Evolutionary conservation across 108 stramenopile genomes (phyloP).

Genomic region (Fistulifera solaris): DNA sequence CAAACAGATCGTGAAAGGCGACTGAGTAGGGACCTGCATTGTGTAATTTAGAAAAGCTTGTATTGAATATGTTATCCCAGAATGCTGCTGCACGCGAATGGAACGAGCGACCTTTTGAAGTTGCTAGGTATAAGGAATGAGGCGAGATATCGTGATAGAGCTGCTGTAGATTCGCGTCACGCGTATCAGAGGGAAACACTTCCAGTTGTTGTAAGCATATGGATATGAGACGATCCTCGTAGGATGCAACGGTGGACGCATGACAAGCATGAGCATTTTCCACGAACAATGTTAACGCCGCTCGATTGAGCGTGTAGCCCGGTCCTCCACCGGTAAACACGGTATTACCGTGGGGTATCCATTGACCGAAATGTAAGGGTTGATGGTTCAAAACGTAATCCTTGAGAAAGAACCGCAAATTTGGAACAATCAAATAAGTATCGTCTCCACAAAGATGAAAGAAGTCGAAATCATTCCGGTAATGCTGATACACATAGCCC

Average conservation of each 20-base stretch:
- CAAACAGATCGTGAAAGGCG: conserved; percentile 21
- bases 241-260: conserved; percentile 6
- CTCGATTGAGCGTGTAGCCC: conserved; percentile 34
- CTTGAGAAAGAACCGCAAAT: conserved; percentile 18
- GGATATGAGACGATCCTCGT: conserved; percentile 26
- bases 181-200: conserved; percentile 18
- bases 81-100: conserved; percentile 4
- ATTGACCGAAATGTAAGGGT: not conserved
- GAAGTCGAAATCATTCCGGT: conserved; percentile 66
- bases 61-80: conserved; percentile 15
- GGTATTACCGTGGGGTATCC: not conserved
- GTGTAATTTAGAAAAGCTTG: conserved; percentile 2
- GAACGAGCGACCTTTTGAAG: conserved; percentile 6
- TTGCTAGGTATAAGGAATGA: conserved; percentile 17
- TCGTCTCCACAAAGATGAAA: conserved; percentile 78
- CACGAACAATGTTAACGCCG: conserved; percentile 16
- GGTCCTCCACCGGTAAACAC: conserved; percentile 19
- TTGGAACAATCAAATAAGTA: conserved; percentile 27
- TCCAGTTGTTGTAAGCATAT: conserved; percentile 20
- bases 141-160: conserved; percentile 21
- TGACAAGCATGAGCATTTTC: conserved; percentile 6
- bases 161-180: conserved; percentile 21
- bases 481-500: conserved; percentile 58
- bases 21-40: conserved; percentile 21
- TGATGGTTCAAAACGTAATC: conserved; percentile 18